Evolutionary conservation across 2,329 filamentous ascomycete species (phyloP), one percentile per base, ranked within the genome.

Genomic region (Triangularia verruculosa): DNA sequence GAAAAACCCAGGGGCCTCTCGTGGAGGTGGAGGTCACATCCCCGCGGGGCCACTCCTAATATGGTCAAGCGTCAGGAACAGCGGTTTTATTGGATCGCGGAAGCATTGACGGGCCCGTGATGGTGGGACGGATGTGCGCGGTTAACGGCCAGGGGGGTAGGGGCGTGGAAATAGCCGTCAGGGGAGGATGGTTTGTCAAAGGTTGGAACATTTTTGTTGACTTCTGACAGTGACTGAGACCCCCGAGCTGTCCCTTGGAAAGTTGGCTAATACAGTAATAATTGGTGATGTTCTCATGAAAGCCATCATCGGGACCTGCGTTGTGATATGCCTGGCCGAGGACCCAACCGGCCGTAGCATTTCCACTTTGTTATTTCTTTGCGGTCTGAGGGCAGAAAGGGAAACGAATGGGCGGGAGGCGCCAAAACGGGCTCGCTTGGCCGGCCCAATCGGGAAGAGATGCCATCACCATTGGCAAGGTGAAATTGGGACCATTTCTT

Each of bases 1-100:
- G 57, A 17, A 59, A 64, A 64, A 66, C 58, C 61, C 65, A 66
- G 61, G 67, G 65, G 65, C 13, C 61, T 54, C 13, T 60, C 24
- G 43, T 39, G 24, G 55, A 55, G 61, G 61, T 63, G 61, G 59
- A 65, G 58, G 27, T 53, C 59, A 22, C 57, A 65, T 64, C 60
- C 63, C 52, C 58, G 56, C 17, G n/a, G 15, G n/a, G 47, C 61
- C 32, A 65, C 25, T 12, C 66, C 55, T n/a, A 11, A 66, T 64
- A 58, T 5, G 72, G 75, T 59, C 70, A 76, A 77, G 77, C 72
- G 71, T 67, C 76, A 79, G 76, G 76, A 66, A 78, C 77, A 72
- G 67, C 32, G 17, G 30, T 68, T n/a, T 73, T 65, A 79, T 80
- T 80, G 78, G 78, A 54, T 66, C 72, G 74, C 76, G 73, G 74